Evolutionary conservation across 306 rosid species (phyloP), one percentile per base, ranked within the genome.

Genomic region (Hippophae rhamnoides): DNA sequence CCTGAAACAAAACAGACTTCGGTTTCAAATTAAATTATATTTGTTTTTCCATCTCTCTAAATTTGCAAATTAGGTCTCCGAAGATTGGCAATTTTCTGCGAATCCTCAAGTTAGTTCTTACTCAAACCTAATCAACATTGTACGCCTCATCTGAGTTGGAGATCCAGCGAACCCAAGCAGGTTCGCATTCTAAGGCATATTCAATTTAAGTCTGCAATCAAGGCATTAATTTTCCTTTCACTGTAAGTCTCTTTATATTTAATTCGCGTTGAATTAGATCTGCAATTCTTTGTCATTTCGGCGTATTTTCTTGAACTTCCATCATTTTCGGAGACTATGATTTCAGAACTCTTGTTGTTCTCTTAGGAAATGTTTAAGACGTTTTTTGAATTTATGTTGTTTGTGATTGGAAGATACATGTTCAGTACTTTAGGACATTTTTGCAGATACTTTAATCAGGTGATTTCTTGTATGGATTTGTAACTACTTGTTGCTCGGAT

Each of bases 111-210:
- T 69, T 67, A 6, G 56, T 48, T 61, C 50, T 27, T 48, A 74
- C 81, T 80, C 84, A 70, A 74, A 56, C 13, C 61, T 56, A 53
- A 25, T 52, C 52, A 58, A 50, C 64, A 43, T 61, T 69, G 23
- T 64, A 79, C 71, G 63, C 65, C 80, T 61, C 79, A 59, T 71
- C 76, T 46, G 70, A 2, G 54, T 58, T 66, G 70, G 64, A 47
- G 84, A 85, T 77, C 89, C 81, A 55, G 78, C 67, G 58, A 66
- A 56, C 82, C 71, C 82, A 13, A 40, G 14, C 45, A 67, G 74
- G 72, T 70, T 78, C 54, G 74, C 74, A 67, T 63, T 78, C 60
- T 56, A 47, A 44, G 56, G 60, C 49, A 43, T 47, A 44, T 66
- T 54, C 42, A 44, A 56, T 63, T 42, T 12, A 57, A 47, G 7